Evolutionary conservation across 163 green algal genomes (phyloP), one percentile per base, ranked within the genome.

Genomic region (Scenedesmus sp.): DNA sequence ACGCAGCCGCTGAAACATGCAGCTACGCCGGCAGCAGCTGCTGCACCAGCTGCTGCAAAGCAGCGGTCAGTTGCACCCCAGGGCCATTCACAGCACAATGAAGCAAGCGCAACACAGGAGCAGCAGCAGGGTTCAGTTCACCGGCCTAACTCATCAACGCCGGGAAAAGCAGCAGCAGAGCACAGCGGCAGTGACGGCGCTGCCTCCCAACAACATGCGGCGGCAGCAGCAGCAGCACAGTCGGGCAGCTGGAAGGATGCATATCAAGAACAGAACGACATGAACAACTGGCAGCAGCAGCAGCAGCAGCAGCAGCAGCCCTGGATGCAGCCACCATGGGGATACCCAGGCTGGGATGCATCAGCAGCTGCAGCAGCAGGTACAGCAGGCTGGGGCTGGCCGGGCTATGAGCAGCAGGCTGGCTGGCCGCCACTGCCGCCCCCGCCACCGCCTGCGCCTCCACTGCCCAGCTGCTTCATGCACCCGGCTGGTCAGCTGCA

Each of bases 231-330:
- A 67, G 52, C 82, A 87, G 82, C 52, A 52, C 57, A 60, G 20
- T 8, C 13, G 52, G 15, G 59, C 57, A 88, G 52, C 84, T 81
- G 20, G 70, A 79, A 59, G 57, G 56, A 88, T 62, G 16, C 66
- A 64, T 64, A 88, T 23, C 83, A 88, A n/a, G 54, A 67, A 20
- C 55, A 73, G 54, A 13, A 66, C 54, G 73, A 16, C 81, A 86
- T 59, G 9, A 66, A 60, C 54, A 60, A 67, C n/a, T 66, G 54
- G 82, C 83, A 88, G 83, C 56, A 88, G n/a, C 56, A 88, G 83
- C 83, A 88, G 83, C 83, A 88, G 59, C 34, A 55, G 83, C 83
- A 88, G 57, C 59, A 86, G 81, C 46, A 86, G 8, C 70, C 70
- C 52, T 23, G 8, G 70, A 1, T 7, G 23, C 70, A 79, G 4